Conservation (phyloP, 2,329 filamentous ascomycete genomes). For the Phyllosticta paracitricarpa region DNA sequence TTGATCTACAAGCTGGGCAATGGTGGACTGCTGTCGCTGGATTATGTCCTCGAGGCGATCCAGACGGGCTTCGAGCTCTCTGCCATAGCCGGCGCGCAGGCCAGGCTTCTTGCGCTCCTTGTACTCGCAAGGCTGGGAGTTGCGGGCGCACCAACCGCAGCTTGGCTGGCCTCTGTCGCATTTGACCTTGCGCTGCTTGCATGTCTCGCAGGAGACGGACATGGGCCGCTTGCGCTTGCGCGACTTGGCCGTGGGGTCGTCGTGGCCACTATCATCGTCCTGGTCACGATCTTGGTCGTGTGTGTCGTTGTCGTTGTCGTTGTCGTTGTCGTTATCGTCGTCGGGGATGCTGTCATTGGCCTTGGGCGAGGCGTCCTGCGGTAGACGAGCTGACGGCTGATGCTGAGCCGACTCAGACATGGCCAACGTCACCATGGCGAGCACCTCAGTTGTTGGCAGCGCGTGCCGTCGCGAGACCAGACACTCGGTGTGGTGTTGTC, state of each 20-base stretch:
- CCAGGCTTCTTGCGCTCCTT: slow-evolving; percentile 63
- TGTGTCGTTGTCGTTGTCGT: slow-evolving; percentile 19
- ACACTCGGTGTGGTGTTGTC: neutral
- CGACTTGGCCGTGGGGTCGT: slow-evolving; percentile 9
- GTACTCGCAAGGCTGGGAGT: slow-evolving; percentile 57
- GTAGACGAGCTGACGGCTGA: neutral
- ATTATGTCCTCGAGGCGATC: slow-evolving; percentile 39
- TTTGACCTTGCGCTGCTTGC: slow-evolving; percentile 69
- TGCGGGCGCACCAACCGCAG: slow-evolving; percentile 63
- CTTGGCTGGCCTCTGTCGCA: slow-evolving; percentile 62
- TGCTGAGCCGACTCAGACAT: neutral
- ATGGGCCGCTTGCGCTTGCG: slow-evolving; percentile 43
- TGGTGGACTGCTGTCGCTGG: slow-evolving; percentile 35
- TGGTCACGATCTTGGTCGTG: slow-evolving; percentile 19
- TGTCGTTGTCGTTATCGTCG: slow-evolving; percentile 22
- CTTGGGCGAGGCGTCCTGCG: neutral
- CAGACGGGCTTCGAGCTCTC: slow-evolving; percentile 50
- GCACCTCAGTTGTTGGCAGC: neutral
- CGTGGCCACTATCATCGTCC: neutral
- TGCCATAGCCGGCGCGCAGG: slow-evolving; percentile 48
- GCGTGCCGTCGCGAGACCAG: too few relatives aligned
- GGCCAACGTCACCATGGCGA: neutral
- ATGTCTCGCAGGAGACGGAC: slow-evolving; percentile 57
- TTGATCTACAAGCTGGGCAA: slow-evolving; percentile 33
- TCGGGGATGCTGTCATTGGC: slow-evolving; percentile 18